Conservation (phyloP, 202 grass and related monocot species). For the Cymbopogon flexuosus region DNA sequence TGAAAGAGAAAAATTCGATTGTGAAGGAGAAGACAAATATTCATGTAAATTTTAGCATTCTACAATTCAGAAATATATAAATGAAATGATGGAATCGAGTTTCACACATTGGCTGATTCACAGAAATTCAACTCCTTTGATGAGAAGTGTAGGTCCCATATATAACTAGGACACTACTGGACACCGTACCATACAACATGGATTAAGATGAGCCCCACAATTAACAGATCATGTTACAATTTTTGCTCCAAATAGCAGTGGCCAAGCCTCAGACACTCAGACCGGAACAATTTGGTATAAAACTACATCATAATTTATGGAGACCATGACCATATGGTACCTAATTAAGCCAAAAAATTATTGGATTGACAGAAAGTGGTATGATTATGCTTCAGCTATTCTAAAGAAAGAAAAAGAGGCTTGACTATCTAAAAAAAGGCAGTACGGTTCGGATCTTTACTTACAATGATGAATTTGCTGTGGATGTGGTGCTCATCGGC, state of each 20-base stretch:
- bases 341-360: neutral
- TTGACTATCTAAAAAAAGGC: neutral
- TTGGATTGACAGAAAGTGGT: neutral
- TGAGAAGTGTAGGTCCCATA: too few species aligned
- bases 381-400: neutral
- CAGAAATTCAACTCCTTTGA: too few species aligned
- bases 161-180: too few species aligned
- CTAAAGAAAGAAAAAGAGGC: neutral
- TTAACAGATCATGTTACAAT: neutral
- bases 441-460: neutral
- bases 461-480: neutral
- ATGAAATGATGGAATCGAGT: too few species aligned
- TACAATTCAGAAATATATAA: too few species aligned
- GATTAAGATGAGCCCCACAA: too few species aligned
- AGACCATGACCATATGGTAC: neutral
- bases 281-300: neutral
- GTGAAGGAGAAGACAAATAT: too few species aligned
- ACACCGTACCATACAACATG: too few species aligned
- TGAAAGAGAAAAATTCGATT: too few species aligned
- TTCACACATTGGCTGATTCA: too few species aligned
- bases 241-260: neutral
- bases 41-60: too few species aligned
- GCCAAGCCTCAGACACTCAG: neutral
- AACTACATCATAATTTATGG: neutral
- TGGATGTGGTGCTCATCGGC: neutral